Conservation (phyloP, 2,329 filamentous ascomycete species). For the Beauveria asiatica region DNA sequence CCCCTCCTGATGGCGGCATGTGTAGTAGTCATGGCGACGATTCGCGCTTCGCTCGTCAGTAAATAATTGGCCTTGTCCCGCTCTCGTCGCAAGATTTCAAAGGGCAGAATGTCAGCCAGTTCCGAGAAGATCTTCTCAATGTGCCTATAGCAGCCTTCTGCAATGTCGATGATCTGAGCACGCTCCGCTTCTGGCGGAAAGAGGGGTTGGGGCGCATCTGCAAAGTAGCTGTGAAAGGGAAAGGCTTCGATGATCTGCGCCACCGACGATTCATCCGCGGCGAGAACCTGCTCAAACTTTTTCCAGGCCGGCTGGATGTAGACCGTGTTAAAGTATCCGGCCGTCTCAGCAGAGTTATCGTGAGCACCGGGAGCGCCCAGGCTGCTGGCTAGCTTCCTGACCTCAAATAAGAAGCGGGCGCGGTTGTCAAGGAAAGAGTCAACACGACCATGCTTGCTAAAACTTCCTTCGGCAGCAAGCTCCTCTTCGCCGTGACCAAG, state of each 20-base stretch:
- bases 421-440: slow-evolving; percentile 92
- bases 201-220: slow-evolving; percentile 75
- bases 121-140: slow-evolving; percentile 86
- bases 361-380: slow-evolving; percentile 89
- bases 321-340: slow-evolving; percentile 90
- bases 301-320: slow-evolving; percentile 85
- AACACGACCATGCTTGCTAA: slow-evolving; percentile 89
- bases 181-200: slow-evolving; percentile 61
- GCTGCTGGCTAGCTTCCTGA: slow-evolving; percentile 75
- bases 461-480: slow-evolving; percentile 73
- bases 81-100: slow-evolving; percentile 83
- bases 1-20: slow-evolving; percentile 90
- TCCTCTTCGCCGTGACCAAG: slow-evolving; percentile 95
- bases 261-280: slow-evolving; percentile 45
- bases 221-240: slow-evolving; percentile 83
- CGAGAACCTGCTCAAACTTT: slow-evolving; percentile 59
- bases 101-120: slow-evolving; percentile 85
- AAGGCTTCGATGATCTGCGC: slow-evolving; percentile 65
- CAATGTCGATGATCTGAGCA: slow-evolving; percentile 64
- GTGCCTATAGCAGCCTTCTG: slow-evolving; percentile 78
- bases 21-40: slow-evolving; percentile 97
- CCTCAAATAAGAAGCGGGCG: slow-evolving; percentile 67
- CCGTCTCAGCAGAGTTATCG: slow-evolving; percentile 91
- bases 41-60: slow-evolving; percentile 88
- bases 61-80: slow-evolving; percentile 95